Evolutionary conservation across 1,284 basidiomycete species (phyloP), one percentile per base, ranked within the genome.

Genomic region (Nidula niveotomentosa): DNA sequence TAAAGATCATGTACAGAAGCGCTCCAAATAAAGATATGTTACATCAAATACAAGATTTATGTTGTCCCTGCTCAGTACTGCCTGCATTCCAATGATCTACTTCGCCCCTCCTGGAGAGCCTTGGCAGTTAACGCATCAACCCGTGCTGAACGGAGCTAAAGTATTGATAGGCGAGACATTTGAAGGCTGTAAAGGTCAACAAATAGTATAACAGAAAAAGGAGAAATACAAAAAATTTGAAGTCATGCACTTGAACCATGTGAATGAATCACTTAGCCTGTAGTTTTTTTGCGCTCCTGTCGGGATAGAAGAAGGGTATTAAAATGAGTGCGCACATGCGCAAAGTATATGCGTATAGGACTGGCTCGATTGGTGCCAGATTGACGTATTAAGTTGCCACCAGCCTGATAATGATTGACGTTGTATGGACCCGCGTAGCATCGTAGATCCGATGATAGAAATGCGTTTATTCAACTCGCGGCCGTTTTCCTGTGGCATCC

Each of bases 401-500:
- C 39, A 30, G 30, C 4, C 30, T 30, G 39, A 41, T 13, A 41
- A 41, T 41, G 15, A 41, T 41, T 6, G 13, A 7, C 39, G 6
- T 41, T 41, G 39, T 15, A 41, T 13, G 15, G 39, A 15, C 45
- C 15, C 49, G 36, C 23, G 30, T 33, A 36, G 13, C 33, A 46
- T 41, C 30, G 18, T 17, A 13, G 50, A 15, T 47, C 34, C 6
- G 47, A n/a, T 1, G 8, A 52, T 36, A 30, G 18, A 17, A 47
- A 47, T 30, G 13, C 10, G 7, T 3, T 43, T 23, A 73, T 56
- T 62, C 60, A 13, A 72, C 65, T 30, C 71, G 73, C 17, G 66
- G 59, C 52, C 74, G 72, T 64, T 78, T 75, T 36, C 45, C 45
- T 47, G 45, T 15, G 3, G 18, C 3, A 47, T 12, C 45, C 30